A percentile compares a stretch with the other conserved stretches of the same genome.
Conservation (phyloP, 148 eudicot species). For the Chenopodium suecicum region DNA sequence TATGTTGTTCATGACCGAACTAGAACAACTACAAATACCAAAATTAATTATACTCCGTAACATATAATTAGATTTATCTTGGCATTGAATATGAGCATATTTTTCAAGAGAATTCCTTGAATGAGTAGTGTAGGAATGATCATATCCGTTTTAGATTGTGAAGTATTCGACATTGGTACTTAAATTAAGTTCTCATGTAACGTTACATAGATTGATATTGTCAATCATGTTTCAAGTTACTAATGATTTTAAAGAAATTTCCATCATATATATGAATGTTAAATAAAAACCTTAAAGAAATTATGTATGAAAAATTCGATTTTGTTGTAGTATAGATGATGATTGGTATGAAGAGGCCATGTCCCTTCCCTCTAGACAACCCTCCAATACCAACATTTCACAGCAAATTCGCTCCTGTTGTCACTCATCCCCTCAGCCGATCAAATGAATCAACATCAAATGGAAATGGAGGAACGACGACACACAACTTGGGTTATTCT, state of each 20-base stretch:
- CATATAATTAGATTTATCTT: too few species aligned
- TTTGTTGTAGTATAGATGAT: constrained; percentile 45
- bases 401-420: constrained; percentile 26
- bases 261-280: neutral
- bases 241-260: too few species aligned
- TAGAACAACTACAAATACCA: too few species aligned
- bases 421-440: constrained; percentile 20
- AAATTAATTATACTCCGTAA: too few species aligned
- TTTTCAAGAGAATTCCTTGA: too few species aligned
- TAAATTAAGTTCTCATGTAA: neutral
- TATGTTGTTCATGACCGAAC: neutral
- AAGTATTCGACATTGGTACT: neutral
- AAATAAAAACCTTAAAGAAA: neutral
- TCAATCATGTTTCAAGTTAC: neutral
- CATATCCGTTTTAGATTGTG: too few species aligned
- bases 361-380: constrained; percentile 46
- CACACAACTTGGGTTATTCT: constrained; percentile 32
- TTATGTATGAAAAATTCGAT: constrained; percentile 2
- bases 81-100: too few species aligned
- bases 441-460: constrained; percentile 35
- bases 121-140: too few species aligned
- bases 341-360: constrained; percentile 59
- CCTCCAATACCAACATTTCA: constrained; percentile 45
- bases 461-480: constrained; percentile 29
- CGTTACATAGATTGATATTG: neutral